Percentiles rank a stretch among this genome's conserved stretches.
Evolutionary conservation across 306 rosid species (phyloP).

Genomic region (Cercis canadensis): DNA sequence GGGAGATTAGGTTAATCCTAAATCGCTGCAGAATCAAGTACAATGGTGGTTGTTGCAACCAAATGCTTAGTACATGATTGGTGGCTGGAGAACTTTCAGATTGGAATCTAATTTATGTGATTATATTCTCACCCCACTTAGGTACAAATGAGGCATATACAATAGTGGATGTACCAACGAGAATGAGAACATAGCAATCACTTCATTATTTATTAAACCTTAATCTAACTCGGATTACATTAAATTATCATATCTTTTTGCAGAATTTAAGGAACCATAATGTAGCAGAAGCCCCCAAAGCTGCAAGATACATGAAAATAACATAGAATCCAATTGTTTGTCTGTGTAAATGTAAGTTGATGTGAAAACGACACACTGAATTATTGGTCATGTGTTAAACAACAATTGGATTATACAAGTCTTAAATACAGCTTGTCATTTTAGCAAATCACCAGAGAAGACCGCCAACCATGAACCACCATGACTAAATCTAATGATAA

Average conservation of each 20-base stretch:
- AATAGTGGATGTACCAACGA: slow-evolving; percentile 23
- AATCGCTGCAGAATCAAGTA: slow-evolving; percentile 12
- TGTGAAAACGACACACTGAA: slow-evolving; percentile 12
- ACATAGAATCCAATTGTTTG: neutral
- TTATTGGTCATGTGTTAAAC: slow-evolving; percentile 22
- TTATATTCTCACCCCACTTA: slow-evolving; percentile 11
- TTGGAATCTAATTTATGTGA: neutral
- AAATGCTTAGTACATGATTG: slow-evolving; percentile 14
- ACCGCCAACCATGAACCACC: slow-evolving; percentile 64
- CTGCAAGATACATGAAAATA: neutral
- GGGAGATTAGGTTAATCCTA: neutral
- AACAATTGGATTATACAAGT: neutral
- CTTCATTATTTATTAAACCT: slow-evolving; percentile 18
- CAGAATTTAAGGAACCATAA: slow-evolving; percentile 33
- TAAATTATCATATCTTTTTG: slow-evolving; percentile 16
- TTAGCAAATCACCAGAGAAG: slow-evolving; percentile 30
- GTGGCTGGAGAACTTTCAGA: slow-evolving; percentile 2
- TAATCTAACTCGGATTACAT: neutral
- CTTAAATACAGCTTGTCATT: slow-evolving; percentile 11
- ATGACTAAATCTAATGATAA: slow-evolving; percentile 36
- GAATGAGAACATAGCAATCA: slow-evolving; percentile 18
- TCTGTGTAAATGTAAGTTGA: neutral
- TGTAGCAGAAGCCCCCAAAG: neutral
- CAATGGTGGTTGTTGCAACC: slow-evolving; percentile 26
- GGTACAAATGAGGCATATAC: neutral